A percentile compares a stretch with the other conserved stretches of the same genome.
Conservation (phyloP, 768 basidiomycete genomes). For the Hemileccinum rubropunctum region DNA sequence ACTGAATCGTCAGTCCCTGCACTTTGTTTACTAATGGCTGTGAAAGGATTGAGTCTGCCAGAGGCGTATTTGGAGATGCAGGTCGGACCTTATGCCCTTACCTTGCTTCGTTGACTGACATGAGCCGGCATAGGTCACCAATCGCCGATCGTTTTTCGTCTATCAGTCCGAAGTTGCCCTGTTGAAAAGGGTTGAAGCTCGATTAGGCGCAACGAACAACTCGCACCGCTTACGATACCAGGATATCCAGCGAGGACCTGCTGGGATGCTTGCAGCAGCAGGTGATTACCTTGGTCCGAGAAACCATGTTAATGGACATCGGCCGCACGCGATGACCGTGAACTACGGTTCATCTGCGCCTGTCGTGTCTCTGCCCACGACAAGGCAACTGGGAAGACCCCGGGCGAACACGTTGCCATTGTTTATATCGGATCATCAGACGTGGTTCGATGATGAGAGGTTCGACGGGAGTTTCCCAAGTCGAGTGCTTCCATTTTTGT, state of each 20-base stretch:
- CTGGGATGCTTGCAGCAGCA: conserved; percentile 3
- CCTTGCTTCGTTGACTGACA: neutral
- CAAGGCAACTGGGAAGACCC: conserved; percentile 41
- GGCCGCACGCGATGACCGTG: conserved; percentile 21
- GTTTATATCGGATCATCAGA: conserved; percentile 67
- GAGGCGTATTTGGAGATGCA: conserved; percentile 94
- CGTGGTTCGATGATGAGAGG: conserved; percentile 92
- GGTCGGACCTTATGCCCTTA: conserved; percentile 17
- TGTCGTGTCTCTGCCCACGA: conserved; percentile 16
- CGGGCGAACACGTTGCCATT: conserved; percentile 71
- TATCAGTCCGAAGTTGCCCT: conserved; percentile 79
- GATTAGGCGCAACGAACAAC: conserved; percentile 30
- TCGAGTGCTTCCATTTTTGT: conserved; percentile 87
- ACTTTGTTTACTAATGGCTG: conserved; percentile 81
- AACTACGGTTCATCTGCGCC: conserved; percentile 19
- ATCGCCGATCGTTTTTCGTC: conserved; percentile 86
- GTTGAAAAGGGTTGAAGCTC: conserved; percentile 65
- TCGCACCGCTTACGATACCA: conserved; percentile 25
- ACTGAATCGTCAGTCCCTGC: conserved; percentile 91
- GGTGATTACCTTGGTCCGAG: conserved; percentile 11
- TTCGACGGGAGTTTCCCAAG: conserved; percentile 98
- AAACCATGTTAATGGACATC: conserved; percentile 13
- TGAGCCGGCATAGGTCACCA: conserved; percentile 42
- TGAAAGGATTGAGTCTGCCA: conserved; percentile 63
- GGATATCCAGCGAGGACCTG: conserved; percentile 21